Evolutionary conservation across 257 asterid genomes (phyloP), one percentile per base, ranked within the genome.

Genomic region (Lantana camara): DNA sequence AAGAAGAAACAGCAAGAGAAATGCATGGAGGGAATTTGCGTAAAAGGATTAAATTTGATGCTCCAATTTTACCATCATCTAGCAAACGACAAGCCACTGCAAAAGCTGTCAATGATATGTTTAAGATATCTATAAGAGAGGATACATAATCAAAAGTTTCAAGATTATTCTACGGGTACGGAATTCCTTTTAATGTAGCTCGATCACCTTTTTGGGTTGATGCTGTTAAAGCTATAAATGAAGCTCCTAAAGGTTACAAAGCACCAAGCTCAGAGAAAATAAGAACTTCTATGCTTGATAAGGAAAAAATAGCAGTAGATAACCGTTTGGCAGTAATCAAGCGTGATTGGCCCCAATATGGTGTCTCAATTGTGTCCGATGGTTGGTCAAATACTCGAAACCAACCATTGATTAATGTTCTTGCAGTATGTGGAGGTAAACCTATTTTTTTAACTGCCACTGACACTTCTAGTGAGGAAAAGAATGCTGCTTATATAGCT

Each of bases 221-320:
- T 40, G 37, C 3, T 8, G n/a, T 59, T 1, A 12, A 22, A 23
- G 38, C 24, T 20, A 59, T 14, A 4, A 38, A 40, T 59, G 65
- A 42, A 59, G 55, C 44, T n/a, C 41, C 66, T 21, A 60, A 44
- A 24, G 66, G 66, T 4, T 60, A 60, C 29, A 27, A 60, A 38
- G 23, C 55, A 5, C 66, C 66, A n/a, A 60, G 66, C 42, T 42
- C 44, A 12, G 27, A 60, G 16, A 60, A 60, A 15, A 42, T 60
- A 0, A 42, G 41, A 17, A 44, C 65, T 5, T 10, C 22, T 4
- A 12, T 59, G 12, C 13, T 59, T 7, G 44, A 61, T 6, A 27
- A 61, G 19, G 22, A 20, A 5, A 23, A 44, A 9, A 27, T 3
- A 9, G 2, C 19, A 9, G 15, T 60, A 3, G 44, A 41, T 9